Evolutionary conservation across 2,329 filamentous ascomycete species (phyloP).

Genomic region (Nakataea oryzae): DNA sequence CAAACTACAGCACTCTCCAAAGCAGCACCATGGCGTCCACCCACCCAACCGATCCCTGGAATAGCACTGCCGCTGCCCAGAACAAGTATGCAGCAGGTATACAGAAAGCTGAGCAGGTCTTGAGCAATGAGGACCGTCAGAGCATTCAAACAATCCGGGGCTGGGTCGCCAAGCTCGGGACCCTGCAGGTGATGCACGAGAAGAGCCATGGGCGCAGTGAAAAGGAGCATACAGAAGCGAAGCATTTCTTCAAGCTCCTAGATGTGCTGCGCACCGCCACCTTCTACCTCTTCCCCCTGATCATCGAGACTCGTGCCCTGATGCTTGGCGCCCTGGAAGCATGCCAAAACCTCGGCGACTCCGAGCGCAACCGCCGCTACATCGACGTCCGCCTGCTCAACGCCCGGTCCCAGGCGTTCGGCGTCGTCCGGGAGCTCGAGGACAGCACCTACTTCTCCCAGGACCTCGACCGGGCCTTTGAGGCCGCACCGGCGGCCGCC

Average conservation of each 20-base stretch:
- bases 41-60: too few relatives aligned
- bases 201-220: background rate
- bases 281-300: background rate
- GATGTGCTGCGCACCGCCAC: background rate
- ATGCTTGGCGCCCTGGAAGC: background rate
- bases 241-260: background rate
- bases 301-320: too few relatives aligned
- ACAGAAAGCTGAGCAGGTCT: too few relatives aligned
- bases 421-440: background rate
- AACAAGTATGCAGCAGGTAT: background rate
- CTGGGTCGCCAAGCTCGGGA: background rate
- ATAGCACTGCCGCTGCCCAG: too few relatives aligned
- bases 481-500: too few relatives aligned
- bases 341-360: background rate
- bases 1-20: too few relatives aligned
- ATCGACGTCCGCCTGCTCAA: background rate
- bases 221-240: background rate
- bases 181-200: background rate
- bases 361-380: background rate
- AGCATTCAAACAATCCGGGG: background rate
- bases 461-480: background rate
- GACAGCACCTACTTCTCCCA: background rate
- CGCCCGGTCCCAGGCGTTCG: background rate
- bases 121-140: background rate
- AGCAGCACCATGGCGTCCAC: too few relatives aligned